Evolutionary conservation across 169 alveolate species (phyloP).

Genomic region (Ichthyophthirius multifiliis): DNA sequence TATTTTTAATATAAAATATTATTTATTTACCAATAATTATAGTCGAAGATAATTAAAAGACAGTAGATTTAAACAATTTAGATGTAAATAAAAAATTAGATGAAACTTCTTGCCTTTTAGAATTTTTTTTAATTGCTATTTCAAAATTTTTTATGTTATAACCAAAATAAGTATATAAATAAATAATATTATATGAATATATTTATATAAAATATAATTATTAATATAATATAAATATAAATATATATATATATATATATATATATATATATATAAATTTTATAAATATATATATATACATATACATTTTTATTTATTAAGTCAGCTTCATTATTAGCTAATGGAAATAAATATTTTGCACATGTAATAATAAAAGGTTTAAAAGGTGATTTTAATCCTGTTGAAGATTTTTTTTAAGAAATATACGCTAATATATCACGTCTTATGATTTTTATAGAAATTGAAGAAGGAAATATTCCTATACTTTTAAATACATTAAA

Average conservation of each 20-base stretch:
- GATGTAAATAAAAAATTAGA: slow-evolving; percentile 20
- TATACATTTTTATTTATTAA: no score
- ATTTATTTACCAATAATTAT: not conserved
- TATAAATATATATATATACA: no score
- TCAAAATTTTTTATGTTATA: slow-evolving; percentile 6
- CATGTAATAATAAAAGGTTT: slow-evolving; percentile 86
- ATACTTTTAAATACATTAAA: slow-evolving; percentile 32
- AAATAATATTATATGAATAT: not conserved
- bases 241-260: no score
- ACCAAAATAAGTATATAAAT: not conserved
- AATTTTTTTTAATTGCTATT: slow-evolving; percentile 30
- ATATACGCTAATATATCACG: slow-evolving; percentile 18
- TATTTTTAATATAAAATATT: no score
- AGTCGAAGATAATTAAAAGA: not conserved
- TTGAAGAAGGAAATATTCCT: slow-evolving; percentile 21
- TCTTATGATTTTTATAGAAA: slow-evolving; percentile 28
- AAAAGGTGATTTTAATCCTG: slow-evolving; percentile 75
- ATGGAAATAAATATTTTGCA: slow-evolving; percentile 81
- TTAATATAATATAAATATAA: not conserved
- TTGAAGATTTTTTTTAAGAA: slow-evolving; percentile 40
- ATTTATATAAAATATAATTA: not conserved
- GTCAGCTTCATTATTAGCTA: slow-evolving; percentile 80
- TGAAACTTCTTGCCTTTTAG: slow-evolving; percentile 22
- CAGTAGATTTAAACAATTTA: slow-evolving; percentile 19
- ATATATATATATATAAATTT: no score